phyloP scores from a whole-genome alignment of 1,284 basidiomycete species.

The Fomitopsis schrenkii region DNA sequence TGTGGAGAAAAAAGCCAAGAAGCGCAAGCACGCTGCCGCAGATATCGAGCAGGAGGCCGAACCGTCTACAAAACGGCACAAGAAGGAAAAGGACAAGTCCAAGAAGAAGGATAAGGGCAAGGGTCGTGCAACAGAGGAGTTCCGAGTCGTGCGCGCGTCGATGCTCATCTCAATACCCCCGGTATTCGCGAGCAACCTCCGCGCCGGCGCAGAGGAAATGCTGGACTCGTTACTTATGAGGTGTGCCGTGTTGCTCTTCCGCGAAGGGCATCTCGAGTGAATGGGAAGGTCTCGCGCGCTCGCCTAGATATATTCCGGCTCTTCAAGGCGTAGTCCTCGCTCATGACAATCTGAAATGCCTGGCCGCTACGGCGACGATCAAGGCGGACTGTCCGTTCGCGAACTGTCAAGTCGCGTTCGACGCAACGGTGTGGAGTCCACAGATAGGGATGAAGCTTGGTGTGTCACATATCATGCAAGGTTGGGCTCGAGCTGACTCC shows the following conservation, averaged over 20 bases:
- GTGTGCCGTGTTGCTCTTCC: slow-evolving; percentile 40
- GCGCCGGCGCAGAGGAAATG: slow-evolving; percentile 79
- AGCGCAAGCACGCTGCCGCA: slow-evolving; percentile 46
- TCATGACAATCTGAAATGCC: slow-evolving; percentile 76
- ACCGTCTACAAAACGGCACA: slow-evolving; percentile 25
- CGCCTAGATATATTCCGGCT: slow-evolving; percentile 81
- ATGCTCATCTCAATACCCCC: slow-evolving; percentile 81
- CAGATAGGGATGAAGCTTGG: slow-evolving; percentile 81
- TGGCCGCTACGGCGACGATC: slow-evolving; percentile 66
- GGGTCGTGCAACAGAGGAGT: slow-evolving; percentile 41
- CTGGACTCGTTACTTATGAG: slow-evolving; percentile 93
- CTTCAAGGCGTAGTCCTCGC: slow-evolving; percentile 86
- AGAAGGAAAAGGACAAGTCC: slow-evolving; percentile 22
- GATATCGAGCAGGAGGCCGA: slow-evolving; percentile 21
- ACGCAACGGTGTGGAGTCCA: slow-evolving; percentile 89
- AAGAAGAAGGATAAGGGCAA: slow-evolving; percentile 41
- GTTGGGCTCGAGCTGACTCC: neutral
- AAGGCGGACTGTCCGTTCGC: slow-evolving; percentile 87
- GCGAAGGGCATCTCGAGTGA: slow-evolving; percentile 7
- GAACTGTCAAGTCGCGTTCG: slow-evolving; percentile 73
- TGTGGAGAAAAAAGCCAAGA: slow-evolving; percentile 37
- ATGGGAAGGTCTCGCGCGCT: slow-evolving; percentile 1
- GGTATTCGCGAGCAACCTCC: slow-evolving; percentile 68
- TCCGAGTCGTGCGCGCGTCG: slow-evolving; percentile 62
- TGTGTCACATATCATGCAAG: slow-evolving; percentile 32